A percentile compares a stretch with the other conserved stretches of the same genome.
phyloP scores from a whole-genome alignment of 768 basidiomycete species.

The Basidioascus undulatus region DNA sequence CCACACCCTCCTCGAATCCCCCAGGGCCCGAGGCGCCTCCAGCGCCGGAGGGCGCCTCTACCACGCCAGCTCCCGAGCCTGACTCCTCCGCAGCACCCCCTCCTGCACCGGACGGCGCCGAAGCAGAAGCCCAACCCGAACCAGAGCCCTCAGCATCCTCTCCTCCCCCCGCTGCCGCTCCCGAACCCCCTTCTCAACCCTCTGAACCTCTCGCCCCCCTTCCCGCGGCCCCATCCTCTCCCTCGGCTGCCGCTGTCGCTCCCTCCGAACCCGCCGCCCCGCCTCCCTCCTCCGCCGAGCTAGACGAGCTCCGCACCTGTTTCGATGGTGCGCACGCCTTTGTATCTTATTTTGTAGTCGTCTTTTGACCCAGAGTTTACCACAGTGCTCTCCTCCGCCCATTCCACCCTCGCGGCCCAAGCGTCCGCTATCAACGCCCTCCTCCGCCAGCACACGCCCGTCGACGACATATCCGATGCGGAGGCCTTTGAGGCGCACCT shows the following conservation, averaged over 20 bases:
- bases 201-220: no score
- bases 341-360: not conserved
- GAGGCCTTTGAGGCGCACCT: slow-evolving; percentile 52
- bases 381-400: slow-evolving; percentile 51
- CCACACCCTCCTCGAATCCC: not conserved
- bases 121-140: no score
- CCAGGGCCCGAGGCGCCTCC: not conserved
- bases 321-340: not conserved
- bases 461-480: slow-evolving; percentile 38
- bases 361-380: no score
- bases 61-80: no score
- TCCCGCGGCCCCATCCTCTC: slow-evolving; percentile 31
- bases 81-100: no score
- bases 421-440: slow-evolving; percentile 41
- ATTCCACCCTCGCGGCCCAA: slow-evolving; percentile 49
- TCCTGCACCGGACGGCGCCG: no score
- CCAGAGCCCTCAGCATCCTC: no score
- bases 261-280: not conserved
- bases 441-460: slow-evolving; percentile 42
- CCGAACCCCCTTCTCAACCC: no score
- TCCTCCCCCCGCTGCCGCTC: no score
- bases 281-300: not conserved
- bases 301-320: not conserved
- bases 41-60: not conserved
- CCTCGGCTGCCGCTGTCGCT: slow-evolving; percentile 24